Base-by-base conservation (phyloP, 148 eudicot species). In the Selenicereus undatus region DNA sequence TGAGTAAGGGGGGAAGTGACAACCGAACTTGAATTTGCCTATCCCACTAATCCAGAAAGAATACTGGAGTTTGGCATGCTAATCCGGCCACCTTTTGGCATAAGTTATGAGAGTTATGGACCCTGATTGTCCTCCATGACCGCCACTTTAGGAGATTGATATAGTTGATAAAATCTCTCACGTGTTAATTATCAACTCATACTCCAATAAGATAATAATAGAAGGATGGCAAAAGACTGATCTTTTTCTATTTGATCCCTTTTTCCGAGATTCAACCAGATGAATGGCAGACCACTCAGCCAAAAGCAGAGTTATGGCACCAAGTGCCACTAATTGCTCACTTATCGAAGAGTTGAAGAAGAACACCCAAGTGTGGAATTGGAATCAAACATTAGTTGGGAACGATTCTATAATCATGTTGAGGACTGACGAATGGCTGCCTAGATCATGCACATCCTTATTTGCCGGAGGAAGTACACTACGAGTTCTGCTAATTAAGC, bases 221-320 rank as follows among this genome's bases (percentile, higher is more conserved):
- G 66, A 30, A 21, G n/a, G 77, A 51, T 79, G 42, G 30, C 45
- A 72, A 12, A 26, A 64, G 21, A 29, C 18, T 71, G 65, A 29
- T 26, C 58, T 75, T 50, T 82, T 72, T 66, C 26, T 51, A 3
- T 7, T 73, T 65, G 26, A 32, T 78, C 21, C 9, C 75, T 11
- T 2, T 11, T 0, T 66, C 29, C 11, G 27, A 7, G 58, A 54
- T 2, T 52, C 77, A 24, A 75, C 32, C 35, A 73, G 18, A 73
- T 21, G 2, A 45, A 24, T 69, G 79, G 79, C 64, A 83, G 66
- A 83, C 82, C 80, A 79, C 73, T 79, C 71, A n/a, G 79, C 82
- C 79, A 65, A 76, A 75, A 75, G 79, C 64, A 17, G 32, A 79
- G 52, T 75, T n/a, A 39, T 22, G 14, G n/a, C 20, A 70, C 73